These are phyloP conservation scores for Cryptosporidium canis DNA, from an alignment of 169 alveolate genomes.

Conservation along the genomic window DNA sequence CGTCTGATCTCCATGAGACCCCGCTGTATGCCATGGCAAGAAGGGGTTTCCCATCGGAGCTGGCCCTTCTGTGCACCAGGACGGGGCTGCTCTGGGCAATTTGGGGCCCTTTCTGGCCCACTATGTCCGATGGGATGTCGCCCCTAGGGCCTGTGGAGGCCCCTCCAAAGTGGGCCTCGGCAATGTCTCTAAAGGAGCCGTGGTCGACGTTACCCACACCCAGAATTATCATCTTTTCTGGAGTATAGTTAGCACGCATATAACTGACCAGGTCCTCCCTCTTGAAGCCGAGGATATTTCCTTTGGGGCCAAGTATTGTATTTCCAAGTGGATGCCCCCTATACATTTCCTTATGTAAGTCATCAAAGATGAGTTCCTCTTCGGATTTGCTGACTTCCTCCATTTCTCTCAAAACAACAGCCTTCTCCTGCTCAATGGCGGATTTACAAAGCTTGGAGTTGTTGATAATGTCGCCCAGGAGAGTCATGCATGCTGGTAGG, in stretches of 20 bases:
- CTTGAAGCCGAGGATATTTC: constrained; percentile 86
- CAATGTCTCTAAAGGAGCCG: constrained; percentile 84
- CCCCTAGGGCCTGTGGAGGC: constrained; percentile 79
- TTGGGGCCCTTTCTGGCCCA: no score
- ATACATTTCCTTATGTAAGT: constrained; percentile 81
- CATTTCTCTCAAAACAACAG: constrained; percentile 93
- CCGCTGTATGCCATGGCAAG: constrained; percentile 92
- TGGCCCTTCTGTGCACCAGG: constrained; percentile 76
- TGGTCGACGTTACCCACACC: constrained; percentile 93
- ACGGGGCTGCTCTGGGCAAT: not conserved
- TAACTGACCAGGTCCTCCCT: constrained; percentile 89
- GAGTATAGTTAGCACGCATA: constrained; percentile 88
- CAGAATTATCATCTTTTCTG: constrained; percentile 89
- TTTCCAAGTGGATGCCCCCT: constrained; percentile 81
- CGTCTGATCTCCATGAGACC: constrained; percentile 93
- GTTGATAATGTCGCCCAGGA: constrained; percentile 91
- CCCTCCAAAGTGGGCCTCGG: constrained; percentile 80
- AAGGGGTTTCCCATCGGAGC: constrained; percentile 88
- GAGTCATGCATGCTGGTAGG: constrained; percentile 88
- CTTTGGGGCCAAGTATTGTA: constrained; percentile 89
- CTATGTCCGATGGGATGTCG: no score
- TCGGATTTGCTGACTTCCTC: constrained; percentile 91
- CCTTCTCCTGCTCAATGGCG: constrained; percentile 90
- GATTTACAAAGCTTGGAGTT: constrained; percentile 87
- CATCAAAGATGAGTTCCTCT: constrained; percentile 93